Evolutionary conservation across 768 basidiomycete genomes (phyloP).

Genomic region (Xerocomellus chrysenteron): DNA sequence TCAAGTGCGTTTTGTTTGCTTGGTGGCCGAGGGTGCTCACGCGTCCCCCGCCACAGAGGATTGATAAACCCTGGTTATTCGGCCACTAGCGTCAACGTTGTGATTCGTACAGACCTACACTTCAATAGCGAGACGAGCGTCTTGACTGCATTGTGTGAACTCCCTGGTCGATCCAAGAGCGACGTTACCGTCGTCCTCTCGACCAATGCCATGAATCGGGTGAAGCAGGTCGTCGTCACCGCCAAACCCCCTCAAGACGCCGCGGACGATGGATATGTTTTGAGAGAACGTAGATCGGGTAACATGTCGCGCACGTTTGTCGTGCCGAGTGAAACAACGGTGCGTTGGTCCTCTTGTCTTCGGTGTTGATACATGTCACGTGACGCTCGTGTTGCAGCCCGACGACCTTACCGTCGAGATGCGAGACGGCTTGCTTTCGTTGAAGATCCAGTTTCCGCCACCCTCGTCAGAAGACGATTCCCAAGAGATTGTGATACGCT

Average conservation of each 20-base stretch:
- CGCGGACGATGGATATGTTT: constrained; percentile 40
- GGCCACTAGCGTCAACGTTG: constrained; percentile 27
- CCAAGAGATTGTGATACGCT: constrained; percentile 51
- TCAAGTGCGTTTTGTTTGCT: constrained; percentile 23
- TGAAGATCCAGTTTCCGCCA: constrained; percentile 53
- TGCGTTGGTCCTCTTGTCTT: constrained; percentile 33
- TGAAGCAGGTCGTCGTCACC: constrained; percentile 58
- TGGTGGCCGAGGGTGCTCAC: constrained; percentile 8
- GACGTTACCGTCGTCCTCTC: constrained; percentile 61
- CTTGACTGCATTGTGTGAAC: constrained; percentile 62
- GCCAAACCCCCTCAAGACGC: constrained; percentile 47
- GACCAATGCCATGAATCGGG: constrained; percentile 59
- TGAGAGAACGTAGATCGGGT: constrained; percentile 58
- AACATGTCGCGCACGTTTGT: constrained; percentile 48
- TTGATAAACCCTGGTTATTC: constrained; percentile 28
- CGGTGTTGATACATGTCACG: constrained; percentile 1
- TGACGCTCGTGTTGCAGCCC: constrained; percentile 35
- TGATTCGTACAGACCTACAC: constrained; percentile 61
- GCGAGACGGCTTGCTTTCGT: constrained; percentile 58
- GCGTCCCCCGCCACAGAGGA: constrained; percentile 13
- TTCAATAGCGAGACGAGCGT: constrained; percentile 51
- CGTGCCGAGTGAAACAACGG: constrained; percentile 57
- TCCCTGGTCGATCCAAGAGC: constrained; percentile 61
- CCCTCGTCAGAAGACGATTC: constrained; percentile 41
- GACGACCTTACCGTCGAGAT: constrained; percentile 55